A percentile compares a stretch with the other conserved stretches of the same genome.
Conservation (phyloP, 495 filamentous ascomycete genomes). For the Filosporella fistucella region DNA sequence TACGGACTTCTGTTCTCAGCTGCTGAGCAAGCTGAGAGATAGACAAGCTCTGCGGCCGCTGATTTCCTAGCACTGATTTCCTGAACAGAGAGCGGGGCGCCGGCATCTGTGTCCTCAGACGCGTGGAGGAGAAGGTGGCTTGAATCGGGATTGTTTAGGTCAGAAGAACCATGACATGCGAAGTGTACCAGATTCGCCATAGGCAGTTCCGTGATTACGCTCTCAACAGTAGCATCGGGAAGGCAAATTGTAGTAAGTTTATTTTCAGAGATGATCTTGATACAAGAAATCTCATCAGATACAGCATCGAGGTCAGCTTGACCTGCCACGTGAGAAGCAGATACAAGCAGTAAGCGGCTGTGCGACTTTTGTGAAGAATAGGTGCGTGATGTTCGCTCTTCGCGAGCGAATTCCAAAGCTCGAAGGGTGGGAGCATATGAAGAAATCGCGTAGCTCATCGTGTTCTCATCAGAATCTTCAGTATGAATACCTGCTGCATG, state of each 20-base stretch:
- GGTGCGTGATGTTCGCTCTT: conserved; percentile 11
- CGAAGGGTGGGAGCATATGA: conserved; percentile 26
- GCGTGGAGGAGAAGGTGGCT: conserved; percentile 21
- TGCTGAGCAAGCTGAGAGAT: conserved; percentile 33
- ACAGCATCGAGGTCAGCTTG: too few relatives aligned
- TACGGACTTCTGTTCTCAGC: conserved; percentile 14
- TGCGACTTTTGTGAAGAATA: too few relatives aligned
- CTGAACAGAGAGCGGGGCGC: neutral
- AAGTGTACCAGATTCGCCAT: conserved; percentile 21
- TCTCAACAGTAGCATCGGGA: neutral
- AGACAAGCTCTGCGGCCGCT: neutral
- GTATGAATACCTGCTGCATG: conserved; percentile 24
- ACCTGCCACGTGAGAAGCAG: conserved; percentile 22
- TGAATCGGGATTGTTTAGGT: conserved; percentile 11
- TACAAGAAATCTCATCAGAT: conserved; percentile 10
- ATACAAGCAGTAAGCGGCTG: neutral
- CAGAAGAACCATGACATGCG: conserved; percentile 22
- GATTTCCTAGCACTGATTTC: neutral
- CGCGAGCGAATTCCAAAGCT: conserved; percentile 12
- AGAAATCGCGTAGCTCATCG: conserved; percentile 18
- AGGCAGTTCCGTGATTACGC: neutral
- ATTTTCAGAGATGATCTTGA: conserved; percentile 3
- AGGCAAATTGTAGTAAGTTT: too few relatives aligned
- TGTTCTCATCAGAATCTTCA: conserved; percentile 16
- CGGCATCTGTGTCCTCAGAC: neutral